Evolutionary conservation across 345 rosid genomes (phyloP), one percentile per base, ranked within the genome.

Genomic region (Syzygium grande): DNA sequence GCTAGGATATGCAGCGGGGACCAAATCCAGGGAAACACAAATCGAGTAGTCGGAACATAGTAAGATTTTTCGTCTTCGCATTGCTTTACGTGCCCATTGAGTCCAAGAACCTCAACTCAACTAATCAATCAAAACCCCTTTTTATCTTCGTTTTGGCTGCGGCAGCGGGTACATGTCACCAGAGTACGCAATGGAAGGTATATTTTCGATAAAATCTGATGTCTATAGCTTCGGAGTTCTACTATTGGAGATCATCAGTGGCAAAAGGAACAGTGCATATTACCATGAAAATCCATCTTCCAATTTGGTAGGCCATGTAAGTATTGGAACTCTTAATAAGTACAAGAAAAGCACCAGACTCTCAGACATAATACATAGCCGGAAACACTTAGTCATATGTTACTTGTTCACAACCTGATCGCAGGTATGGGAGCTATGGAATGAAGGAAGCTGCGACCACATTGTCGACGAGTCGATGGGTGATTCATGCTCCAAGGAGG

Each of bases 191-290:
- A n/a, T n/a, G n/a, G n/a, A n/a, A n/a, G n/a, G n/a, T n/a, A n/a
- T n/a, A n/a, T n/a, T n/a, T 86, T 97, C 98, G 0, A 83, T 90
- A 13, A 96, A 97, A 87, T 96, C 97, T 0, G 97, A 96, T 19
- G 96, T 95, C 2, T 95, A 91, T 30, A 95, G 96, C 85, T 96
- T 93, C 4, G 95, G 98, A 30, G 92, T 95, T 27, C 34, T 95
- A 68, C 34, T 96, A 4, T 65, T 95, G 80, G 99, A 95, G 94
- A 93, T 93, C 86, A 88, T 95, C 51, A 90, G 92, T 1, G 95
- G 97, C 54, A 89, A 29, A 86, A 96, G 86, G 85, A 94, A 90
- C 78, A 89, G 88, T 52, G 25, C 56, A 1, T 87, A 73, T 34
- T 86, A 80, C 83, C 87, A 86, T 1, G 93, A 93, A 8, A 38